These are phyloP conservation scores for Rhododendron henanense DNA, from an alignment of 148 eudicot genomes.

Conservation along the genomic window DNA sequence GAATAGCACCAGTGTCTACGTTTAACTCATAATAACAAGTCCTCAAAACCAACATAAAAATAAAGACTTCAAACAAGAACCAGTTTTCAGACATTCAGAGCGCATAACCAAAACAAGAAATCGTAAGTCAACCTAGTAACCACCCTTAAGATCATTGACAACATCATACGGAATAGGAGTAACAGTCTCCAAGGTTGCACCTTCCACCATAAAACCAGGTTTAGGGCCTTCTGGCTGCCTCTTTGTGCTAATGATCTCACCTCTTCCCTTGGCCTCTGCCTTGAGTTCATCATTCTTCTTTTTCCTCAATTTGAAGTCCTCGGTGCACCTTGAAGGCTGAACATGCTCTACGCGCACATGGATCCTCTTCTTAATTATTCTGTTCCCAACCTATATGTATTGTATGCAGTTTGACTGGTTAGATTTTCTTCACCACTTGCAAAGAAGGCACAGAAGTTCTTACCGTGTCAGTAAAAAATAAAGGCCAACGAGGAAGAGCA, in stretches of 20 bases:
- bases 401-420: background rate
- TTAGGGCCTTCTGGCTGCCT: constrained; percentile 37
- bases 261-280: constrained; percentile 35
- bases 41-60: background rate
- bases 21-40: background rate
- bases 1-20: background rate
- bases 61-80: background rate
- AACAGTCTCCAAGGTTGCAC: constrained; percentile 39
- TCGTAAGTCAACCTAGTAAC: constrained; percentile 16
- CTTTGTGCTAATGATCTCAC: constrained; percentile 32
- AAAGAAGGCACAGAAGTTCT: background rate
- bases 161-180: constrained; percentile 44
- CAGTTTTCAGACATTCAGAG: background rate
- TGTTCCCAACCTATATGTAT: constrained; percentile 25
- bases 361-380: constrained; percentile 33
- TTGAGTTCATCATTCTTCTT: constrained; percentile 28
- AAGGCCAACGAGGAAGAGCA: background rate
- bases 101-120: background rate
- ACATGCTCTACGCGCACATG: constrained; percentile 36
- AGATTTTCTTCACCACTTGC: background rate
- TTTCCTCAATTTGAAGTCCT: constrained; percentile 25
- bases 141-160: constrained; percentile 40
- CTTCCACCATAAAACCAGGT: constrained; percentile 40
- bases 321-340: constrained; percentile 28
- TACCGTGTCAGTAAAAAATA: background rate